Conservation (phyloP, 2,329 filamentous ascomycete species). For the Talaromyces sp. region DNA sequence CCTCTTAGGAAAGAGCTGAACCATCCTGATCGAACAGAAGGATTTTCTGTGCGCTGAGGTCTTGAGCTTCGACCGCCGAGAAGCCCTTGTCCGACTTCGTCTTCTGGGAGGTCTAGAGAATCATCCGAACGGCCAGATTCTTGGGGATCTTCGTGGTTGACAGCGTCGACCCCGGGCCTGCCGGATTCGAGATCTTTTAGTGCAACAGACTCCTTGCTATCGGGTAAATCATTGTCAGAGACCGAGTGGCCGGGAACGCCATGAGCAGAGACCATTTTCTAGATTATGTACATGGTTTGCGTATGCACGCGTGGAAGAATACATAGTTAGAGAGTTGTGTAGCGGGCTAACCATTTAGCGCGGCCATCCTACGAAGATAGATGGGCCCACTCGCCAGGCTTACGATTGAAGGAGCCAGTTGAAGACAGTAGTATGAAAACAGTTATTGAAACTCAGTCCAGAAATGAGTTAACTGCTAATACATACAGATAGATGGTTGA, state of each 20-base stretch:
- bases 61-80: conserved; percentile 6
- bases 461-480: too few species aligned
- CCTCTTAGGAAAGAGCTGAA: conserved; percentile 25
- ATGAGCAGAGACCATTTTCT: not conserved
- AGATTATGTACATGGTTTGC: not conserved
- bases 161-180: conserved; percentile 2
- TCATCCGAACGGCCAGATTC: conserved; percentile 1
- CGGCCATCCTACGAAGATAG: too few species aligned
- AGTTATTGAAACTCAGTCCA: too few species aligned
- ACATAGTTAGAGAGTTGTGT: too few species aligned
- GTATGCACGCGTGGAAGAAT: too few species aligned
- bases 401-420: too few species aligned
- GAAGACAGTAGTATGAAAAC: not conserved
- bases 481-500: too few species aligned
- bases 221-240: not conserved
- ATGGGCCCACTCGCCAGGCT: too few species aligned
- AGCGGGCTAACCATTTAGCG: too few species aligned
- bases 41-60: not conserved
- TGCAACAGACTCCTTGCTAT: not conserved
- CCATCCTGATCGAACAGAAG: not conserved
- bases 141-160: conserved; percentile 1
- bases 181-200: conserved; percentile 15
- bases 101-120: conserved; percentile 12
- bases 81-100: conserved; percentile 7
- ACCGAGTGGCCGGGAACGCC: not conserved